Evolutionary conservation across 2,329 filamentous ascomycete genomes (phyloP).

Genomic region (Leptographium lundbergii): DNA sequence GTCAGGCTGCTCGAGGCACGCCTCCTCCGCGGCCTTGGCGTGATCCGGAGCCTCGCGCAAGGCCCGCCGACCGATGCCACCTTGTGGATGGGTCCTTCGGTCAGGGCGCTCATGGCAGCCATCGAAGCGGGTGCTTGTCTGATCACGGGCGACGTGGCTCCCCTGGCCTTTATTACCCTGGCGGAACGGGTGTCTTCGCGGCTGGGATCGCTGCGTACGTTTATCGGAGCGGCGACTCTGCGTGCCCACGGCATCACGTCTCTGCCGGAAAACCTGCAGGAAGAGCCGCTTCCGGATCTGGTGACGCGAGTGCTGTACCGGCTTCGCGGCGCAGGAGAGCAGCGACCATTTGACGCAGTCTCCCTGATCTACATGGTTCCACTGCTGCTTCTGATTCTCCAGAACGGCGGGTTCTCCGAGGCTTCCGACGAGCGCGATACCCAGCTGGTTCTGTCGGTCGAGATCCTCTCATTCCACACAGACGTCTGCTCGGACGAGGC

Average conservation of each 20-base stretch:
- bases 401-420: conserved; percentile 63
- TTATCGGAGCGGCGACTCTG: conserved; percentile 78
- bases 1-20: conserved; percentile 57
- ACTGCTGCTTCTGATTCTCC: conserved; percentile 65
- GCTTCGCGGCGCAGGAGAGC: conserved; percentile 78
- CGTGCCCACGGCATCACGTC: conserved; percentile 64
- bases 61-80: conserved; percentile 83
- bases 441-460: conserved; percentile 77
- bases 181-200: conserved; percentile 62
- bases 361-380: conserved; percentile 82
- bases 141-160: conserved; percentile 68
- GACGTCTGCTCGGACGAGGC: conserved; percentile 61
- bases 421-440: conserved; percentile 71
- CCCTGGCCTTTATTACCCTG: conserved; percentile 67
- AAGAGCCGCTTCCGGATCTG: conserved; percentile 73
- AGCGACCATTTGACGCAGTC: conserved; percentile 82
- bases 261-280: conserved; percentile 56
- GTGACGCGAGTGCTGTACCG: conserved; percentile 84
- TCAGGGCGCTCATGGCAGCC: conserved; percentile 57
- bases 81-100: conserved; percentile 75
- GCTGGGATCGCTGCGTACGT: conserved; percentile 63
- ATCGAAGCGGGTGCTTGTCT: conserved; percentile 72
- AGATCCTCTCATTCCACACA: conserved; percentile 82
- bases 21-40: conserved; percentile 71
- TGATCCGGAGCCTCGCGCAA: conserved; percentile 68